phyloP scores from a whole-genome alignment of 768 basidiomycete genomes.

The Pisolithus tinctorius region DNA sequence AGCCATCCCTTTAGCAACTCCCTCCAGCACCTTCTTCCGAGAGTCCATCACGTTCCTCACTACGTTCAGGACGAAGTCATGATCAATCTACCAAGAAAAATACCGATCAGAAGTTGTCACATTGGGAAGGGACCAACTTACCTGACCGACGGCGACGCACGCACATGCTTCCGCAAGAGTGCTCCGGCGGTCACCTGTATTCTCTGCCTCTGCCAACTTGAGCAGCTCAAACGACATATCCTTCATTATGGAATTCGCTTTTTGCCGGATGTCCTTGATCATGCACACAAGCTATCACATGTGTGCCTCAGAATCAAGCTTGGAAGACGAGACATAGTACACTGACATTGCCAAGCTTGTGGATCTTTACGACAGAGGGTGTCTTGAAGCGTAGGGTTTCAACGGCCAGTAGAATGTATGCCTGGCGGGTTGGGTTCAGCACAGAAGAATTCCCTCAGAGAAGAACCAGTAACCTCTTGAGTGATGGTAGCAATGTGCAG shows the following conservation, averaged over 20 bases:
- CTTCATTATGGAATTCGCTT: slow-evolving; percentile 45
- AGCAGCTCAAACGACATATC: slow-evolving; percentile 51
- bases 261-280: slow-evolving; percentile 55
- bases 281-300: slow-evolving; percentile 52
- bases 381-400: slow-evolving; percentile 71
- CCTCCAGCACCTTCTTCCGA: slow-evolving; percentile 65
- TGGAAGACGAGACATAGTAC: background rate
- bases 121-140: slow-evolving; percentile 12
- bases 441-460: background rate
- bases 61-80: slow-evolving; percentile 54
- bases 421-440: slow-evolving; percentile 35
- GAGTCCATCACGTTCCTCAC: slow-evolving; percentile 64
- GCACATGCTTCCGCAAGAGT: slow-evolving; percentile 46
- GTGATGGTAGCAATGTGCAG: slow-evolving; percentile 68
- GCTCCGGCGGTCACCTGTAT: slow-evolving; percentile 46
- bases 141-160: slow-evolving; percentile 31
- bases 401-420: slow-evolving; percentile 62
- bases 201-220: slow-evolving; percentile 45
- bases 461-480: slow-evolving; percentile 51
- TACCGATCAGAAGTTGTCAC: slow-evolving; percentile 1
- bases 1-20: slow-evolving; percentile 62
- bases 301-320: slow-evolving; percentile 1
- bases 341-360: slow-evolving; percentile 68
- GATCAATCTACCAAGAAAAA: slow-evolving; percentile 41
- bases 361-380: slow-evolving; percentile 57